Percentiles rank a stretch among this genome's conserved stretches.
These are phyloP conservation scores for Didymella arachidicola DNA, from an alignment of 2,329 filamentous ascomycete species.

Conservation along the genomic window DNA sequence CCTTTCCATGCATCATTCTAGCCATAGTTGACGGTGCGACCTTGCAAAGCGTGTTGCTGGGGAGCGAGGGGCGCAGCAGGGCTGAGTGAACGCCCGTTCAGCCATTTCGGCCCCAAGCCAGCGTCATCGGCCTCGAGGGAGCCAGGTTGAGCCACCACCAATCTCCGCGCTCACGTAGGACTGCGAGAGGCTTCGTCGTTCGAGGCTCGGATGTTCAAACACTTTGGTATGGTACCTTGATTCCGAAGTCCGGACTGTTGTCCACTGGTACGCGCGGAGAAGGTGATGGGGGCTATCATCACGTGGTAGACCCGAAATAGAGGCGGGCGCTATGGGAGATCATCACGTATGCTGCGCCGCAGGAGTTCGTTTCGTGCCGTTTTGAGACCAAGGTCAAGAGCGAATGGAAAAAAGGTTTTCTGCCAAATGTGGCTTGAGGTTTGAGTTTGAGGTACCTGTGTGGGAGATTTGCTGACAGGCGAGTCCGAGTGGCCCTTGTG, in stretches of 20 bases:
- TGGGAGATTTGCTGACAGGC: background rate
- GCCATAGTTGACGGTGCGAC: background rate
- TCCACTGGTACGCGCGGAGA: background rate
- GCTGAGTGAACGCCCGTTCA: constrained; percentile 23
- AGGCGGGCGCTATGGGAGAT: constrained; percentile 29
- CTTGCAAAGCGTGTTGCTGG: constrained; percentile 1
- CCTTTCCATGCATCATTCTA: constrained; percentile 28
- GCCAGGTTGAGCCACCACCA: constrained; percentile 8
- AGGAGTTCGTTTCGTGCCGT: constrained; percentile 21
- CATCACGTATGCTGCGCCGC: constrained; percentile 28
- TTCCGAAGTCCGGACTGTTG: background rate
- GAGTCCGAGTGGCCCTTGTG: background rate
- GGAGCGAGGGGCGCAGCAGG: constrained; percentile 21
- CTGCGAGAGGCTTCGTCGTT: constrained; percentile 5
- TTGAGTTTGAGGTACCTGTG: background rate
- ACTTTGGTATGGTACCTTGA: background rate
- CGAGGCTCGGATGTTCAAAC: background rate
- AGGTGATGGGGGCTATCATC: constrained; percentile 1
- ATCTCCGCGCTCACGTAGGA: constrained; percentile 16
- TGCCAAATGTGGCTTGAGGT: constrained; percentile 28
- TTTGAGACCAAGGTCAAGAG: background rate
- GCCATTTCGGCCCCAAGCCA: constrained; percentile 17
- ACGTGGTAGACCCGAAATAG: constrained; percentile 9
- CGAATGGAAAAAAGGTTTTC: constrained; percentile 26
- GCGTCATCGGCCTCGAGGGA: background rate